Evolutionary conservation across 805 yeast genomes (phyloP).

Genomic region (Lipomyces japonicus): DNA sequence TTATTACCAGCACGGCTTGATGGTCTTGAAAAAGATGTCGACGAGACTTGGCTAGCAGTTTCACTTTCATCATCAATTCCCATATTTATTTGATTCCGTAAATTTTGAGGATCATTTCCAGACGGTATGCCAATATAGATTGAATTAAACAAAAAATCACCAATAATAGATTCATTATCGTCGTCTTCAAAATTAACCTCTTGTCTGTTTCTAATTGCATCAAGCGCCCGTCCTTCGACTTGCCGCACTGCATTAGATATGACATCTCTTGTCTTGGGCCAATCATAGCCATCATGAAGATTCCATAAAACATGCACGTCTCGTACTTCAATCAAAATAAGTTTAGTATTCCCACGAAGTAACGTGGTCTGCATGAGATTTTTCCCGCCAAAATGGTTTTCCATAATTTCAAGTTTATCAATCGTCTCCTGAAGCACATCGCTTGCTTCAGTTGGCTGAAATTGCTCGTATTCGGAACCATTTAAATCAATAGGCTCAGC

Average conservation of each 20-base stretch:
- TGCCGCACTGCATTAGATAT: slow-evolving; percentile 62
- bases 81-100: slow-evolving; percentile 49
- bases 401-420: slow-evolving; percentile 24
- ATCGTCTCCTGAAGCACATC: slow-evolving; percentile 11
- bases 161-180: slow-evolving; percentile 40
- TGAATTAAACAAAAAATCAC: slow-evolving; percentile 72
- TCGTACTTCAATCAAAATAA: slow-evolving; percentile 18
- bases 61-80: slow-evolving; percentile 43
- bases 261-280: slow-evolving; percentile 70
- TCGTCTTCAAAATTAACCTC: slow-evolving; percentile 20
- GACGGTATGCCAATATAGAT: slow-evolving; percentile 63
- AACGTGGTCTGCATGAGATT: slow-evolving; percentile 24
- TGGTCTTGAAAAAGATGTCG: slow-evolving; percentile 14
- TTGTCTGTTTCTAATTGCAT: slow-evolving; percentile 30
- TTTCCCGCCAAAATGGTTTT: slow-evolving; percentile 32
- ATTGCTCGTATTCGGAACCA: not conserved
- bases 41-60: slow-evolving; percentile 21
- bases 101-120: slow-evolving; percentile 42
- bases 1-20: slow-evolving; percentile 7
- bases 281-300: slow-evolving; percentile 88
- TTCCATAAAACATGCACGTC: slow-evolving; percentile 36
- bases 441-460: not conserved
- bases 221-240: slow-evolving; percentile 52
- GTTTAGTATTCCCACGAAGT: slow-evolving; percentile 12
- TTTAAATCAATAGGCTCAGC: not conserved